Evolutionary conservation across 345 rosid species (phyloP), one percentile per base, ranked within the genome.

Genomic region (Pugionium cornutum): DNA sequence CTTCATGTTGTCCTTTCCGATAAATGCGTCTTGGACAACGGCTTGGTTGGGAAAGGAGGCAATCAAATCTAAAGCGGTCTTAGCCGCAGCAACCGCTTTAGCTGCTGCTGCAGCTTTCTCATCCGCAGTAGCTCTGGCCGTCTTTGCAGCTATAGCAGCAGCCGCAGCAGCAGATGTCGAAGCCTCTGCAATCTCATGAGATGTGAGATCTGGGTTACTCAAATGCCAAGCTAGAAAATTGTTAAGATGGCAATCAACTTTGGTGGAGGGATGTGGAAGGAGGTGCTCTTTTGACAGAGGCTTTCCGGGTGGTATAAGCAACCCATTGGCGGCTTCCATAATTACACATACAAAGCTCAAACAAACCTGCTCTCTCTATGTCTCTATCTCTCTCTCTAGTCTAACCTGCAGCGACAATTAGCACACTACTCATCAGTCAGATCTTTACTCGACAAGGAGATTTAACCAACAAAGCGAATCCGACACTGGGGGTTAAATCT

Each of bases 91-190:
- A 41, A 83, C 70, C 1, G 96, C 96, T 78, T 76, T 86, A 9
- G 88, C 83, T 11, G 98, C 98, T 34, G 77, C 65, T 53, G 70
- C 78, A 18, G 96, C 98, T 77, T 89, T 92, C 79, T 78, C 85
- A 58, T 84, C 85, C 1, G 98, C 95, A 40, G 80, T 78, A 65
- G 87, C 83, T 79, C 85, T 82, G 3, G 98, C 97, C 11, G 70
- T 85, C 81, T 73, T 75, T 4, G 98, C 97, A 64, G 86, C 89
- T 58, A 50, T 69, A 40, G 73, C 66, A 51, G 92, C 89, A 45
- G 86, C 78, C 9, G 42, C 58, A 43, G 96, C 92, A 5, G 83
- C 82, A 31, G 80, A 75, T 56, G 78, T 81, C 6, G 98, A 85
- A 40, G 89, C 78, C 63, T 83, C 85, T 42, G 80, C 86, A 45